These are phyloP conservation scores for Paspalum vaginatum DNA, from an alignment of 176 grass and related monocot species.

Conservation along the genomic window DNA sequence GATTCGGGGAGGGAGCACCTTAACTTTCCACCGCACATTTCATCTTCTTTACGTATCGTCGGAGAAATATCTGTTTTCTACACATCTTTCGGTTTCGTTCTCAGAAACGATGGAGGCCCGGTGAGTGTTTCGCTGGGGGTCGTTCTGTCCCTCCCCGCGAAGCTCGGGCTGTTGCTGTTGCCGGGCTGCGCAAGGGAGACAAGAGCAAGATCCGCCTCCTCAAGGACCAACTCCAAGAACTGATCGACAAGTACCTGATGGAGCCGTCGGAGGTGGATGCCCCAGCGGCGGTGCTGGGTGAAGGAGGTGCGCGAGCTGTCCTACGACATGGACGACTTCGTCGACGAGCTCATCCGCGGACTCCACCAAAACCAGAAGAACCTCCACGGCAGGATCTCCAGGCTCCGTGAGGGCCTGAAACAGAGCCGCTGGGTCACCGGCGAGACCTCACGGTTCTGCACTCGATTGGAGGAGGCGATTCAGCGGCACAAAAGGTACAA, in stretches of 20 bases:
- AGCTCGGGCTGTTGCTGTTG: background rate
- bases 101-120: background rate
- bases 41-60: no score
- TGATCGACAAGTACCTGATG: background rate
- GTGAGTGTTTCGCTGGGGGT: slow-evolving; percentile 3
- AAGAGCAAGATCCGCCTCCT: slow-evolving; percentile 1
- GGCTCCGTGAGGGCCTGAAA: background rate
- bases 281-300: background rate
- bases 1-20: no score
- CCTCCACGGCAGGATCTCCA: background rate
- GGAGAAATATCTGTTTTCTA: no score
- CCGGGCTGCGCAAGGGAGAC: background rate
- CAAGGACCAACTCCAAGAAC: background rate
- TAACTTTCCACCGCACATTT: no score
- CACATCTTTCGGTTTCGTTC: background rate
- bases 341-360: background rate
- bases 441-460: background rate
- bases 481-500: background rate
- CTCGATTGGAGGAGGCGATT: background rate
- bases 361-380: no score
- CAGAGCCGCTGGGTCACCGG: background rate
- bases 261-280: slow-evolving; percentile 5
- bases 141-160: background rate
- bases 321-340: background rate
- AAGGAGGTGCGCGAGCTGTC: background rate